Conservation (phyloP, 1,284 basidiomycete species). For the Hymenochaete sp. region DNA sequence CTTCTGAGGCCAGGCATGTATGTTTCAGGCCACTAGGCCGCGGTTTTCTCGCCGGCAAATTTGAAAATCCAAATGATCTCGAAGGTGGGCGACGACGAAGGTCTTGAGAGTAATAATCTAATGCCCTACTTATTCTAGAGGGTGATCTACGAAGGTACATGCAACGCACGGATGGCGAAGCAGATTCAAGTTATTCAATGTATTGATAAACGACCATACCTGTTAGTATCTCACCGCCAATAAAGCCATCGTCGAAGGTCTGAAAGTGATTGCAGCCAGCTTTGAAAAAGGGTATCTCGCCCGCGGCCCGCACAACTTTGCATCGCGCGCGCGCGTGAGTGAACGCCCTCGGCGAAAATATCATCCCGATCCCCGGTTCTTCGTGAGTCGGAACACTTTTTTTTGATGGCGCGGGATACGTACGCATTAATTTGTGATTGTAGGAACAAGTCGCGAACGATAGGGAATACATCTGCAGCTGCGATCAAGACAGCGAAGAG, state of each 20-base stretch:
- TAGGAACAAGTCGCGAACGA: slow-evolving; percentile 28
- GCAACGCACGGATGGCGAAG: slow-evolving; percentile 21
- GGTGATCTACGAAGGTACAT: slow-evolving; percentile 20
- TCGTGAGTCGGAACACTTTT: slow-evolving; percentile 23
- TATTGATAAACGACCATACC: no score
- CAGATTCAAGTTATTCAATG: slow-evolving; percentile 22
- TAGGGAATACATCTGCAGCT: slow-evolving; percentile 30
- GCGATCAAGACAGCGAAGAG: slow-evolving; percentile 27
- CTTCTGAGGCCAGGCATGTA: no score
- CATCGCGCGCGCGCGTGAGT: slow-evolving; percentile 60
- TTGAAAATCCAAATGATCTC: slow-evolving; percentile 41
- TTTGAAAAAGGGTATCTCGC: slow-evolving; percentile 37
- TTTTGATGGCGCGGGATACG: no score
- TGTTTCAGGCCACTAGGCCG: slow-evolving; percentile 41
- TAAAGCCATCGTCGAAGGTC: slow-evolving; percentile 39
- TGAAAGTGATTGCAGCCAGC: slow-evolving; percentile 37
- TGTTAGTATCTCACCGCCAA: slow-evolving; percentile 45
- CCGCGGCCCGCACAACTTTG: slow-evolving; percentile 51
- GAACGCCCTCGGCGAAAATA: slow-evolving; percentile 29
- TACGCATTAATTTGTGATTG: no score
- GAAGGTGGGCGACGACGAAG: slow-evolving; percentile 23
- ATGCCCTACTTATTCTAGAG: no score
- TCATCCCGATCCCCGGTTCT: slow-evolving; percentile 40
- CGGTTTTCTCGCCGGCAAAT: slow-evolving; percentile 48
- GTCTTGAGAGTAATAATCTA: neutral